phyloP scores from a whole-genome alignment of 2,329 filamentous ascomycete species.

The Pseudopyricularia cyperi region DNA sequence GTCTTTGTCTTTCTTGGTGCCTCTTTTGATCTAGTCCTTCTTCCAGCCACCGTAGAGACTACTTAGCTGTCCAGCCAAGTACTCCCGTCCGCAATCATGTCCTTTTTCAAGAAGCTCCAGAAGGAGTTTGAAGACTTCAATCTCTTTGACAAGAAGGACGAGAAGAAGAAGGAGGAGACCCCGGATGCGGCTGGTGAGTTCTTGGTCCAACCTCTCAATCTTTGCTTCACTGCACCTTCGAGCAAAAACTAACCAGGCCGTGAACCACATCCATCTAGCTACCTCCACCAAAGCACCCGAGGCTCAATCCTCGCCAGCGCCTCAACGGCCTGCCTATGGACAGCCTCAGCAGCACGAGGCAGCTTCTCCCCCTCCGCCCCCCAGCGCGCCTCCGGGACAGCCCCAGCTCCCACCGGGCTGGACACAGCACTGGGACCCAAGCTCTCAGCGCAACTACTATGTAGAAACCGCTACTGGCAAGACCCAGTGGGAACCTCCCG shows the following conservation, averaged over 20 bases:
- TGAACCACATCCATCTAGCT: neutral
- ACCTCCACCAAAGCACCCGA: neutral
- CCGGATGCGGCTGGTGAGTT: neutral
- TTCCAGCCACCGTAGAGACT: neutral
- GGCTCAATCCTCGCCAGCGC: neutral
- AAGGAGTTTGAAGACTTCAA: conserved; percentile 3
- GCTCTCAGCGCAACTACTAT: conserved; percentile 25
- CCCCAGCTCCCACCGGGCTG: conserved; percentile 2
- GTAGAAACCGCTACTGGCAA: conserved; percentile 41
- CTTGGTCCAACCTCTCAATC: neutral
- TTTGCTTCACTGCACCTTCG: neutral
- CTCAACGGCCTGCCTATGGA: neutral
- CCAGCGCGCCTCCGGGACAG: neutral
- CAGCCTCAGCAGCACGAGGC: neutral
- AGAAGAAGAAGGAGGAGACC: neutral
- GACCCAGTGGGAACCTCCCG: conserved; percentile 38
- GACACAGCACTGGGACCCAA: neutral
- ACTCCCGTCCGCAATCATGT: neutral
- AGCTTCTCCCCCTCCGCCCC: neutral
- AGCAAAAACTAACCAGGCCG: neutral
- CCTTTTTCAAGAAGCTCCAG: conserved; percentile 4
- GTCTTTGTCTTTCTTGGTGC: too few relatives aligned
- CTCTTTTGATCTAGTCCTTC: neutral
- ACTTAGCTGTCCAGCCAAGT: neutral
- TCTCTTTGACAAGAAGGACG: conserved; percentile 1